Conservation (phyloP, 2,329 filamentous ascomycete genomes). For the Pseudogymnoascus pannorum region DNA sequence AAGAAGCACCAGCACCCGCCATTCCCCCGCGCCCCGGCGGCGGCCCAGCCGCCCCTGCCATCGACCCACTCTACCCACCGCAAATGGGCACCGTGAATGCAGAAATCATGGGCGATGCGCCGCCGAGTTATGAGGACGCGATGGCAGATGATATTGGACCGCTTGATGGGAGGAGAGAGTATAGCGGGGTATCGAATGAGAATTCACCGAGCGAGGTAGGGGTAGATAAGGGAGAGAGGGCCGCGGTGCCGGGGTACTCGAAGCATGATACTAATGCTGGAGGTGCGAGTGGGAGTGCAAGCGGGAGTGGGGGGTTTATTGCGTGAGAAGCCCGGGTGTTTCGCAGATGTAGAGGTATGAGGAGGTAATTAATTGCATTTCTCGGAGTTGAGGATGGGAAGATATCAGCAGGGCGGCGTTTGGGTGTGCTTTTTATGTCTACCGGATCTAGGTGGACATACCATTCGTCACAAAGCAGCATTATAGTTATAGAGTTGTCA, state of each 20-base stretch:
- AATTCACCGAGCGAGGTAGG: constrained; percentile 46
- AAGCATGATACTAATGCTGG: neutral
- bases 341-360: neutral
- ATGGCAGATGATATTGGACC: constrained; percentile 70
- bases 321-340: neutral
- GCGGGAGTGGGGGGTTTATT: neutral
- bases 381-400: neutral
- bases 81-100: constrained; percentile 43
- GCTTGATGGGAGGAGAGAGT: constrained; percentile 63
- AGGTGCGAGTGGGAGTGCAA: neutral
- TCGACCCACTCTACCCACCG: constrained; percentile 51
- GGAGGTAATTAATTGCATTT: neutral
- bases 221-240: neutral
- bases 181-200: constrained; percentile 56
- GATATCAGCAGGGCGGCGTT: constrained; percentile 1
- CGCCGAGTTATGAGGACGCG: constrained; percentile 90
- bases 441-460: no score
- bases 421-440: neutral
- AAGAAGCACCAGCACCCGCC: neutral
- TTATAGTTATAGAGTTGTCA: no score
- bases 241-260: constrained; percentile 3
- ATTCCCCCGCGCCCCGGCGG: constrained; percentile 22
- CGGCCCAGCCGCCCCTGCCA: constrained; percentile 23
- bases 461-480: no score
- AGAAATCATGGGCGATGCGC: constrained; percentile 62